Percentiles rank a stretch among this genome's conserved stretches.
phyloP scores from a whole-genome alignment of 495 filamentous ascomycete genomes.

The Aspergillus ellipticus region DNA sequence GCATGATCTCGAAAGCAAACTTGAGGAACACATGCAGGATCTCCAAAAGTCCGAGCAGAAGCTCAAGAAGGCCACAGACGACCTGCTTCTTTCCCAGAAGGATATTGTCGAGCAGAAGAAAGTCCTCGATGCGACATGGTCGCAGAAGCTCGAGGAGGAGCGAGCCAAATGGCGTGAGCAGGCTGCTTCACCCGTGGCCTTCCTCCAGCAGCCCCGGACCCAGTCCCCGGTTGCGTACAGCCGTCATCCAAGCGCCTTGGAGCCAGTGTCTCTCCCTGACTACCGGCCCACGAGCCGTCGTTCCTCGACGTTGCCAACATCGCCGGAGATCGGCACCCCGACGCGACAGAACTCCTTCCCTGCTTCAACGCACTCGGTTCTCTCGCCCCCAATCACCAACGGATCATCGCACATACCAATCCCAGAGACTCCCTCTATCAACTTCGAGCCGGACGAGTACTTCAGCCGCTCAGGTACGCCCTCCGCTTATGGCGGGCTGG shows the following conservation, averaged over 20 bases:
- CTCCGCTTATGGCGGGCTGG: conserved; percentile 44
- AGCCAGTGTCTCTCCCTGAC: conserved; percentile 29
- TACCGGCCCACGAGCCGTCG: conserved; percentile 46
- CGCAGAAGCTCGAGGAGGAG: conserved; percentile 67
- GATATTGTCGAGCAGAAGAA: conserved; percentile 71
- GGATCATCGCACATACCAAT: conserved; percentile 29
- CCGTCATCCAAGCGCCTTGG: conserved; percentile 43
- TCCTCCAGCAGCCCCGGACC: conserved; percentile 45
- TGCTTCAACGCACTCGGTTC: conserved; percentile 33
- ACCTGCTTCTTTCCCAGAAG: conserved; percentile 54
- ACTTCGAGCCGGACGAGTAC: conserved; percentile 63
- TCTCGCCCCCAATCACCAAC: conserved; percentile 32
- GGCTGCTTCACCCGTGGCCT: conserved; percentile 26
- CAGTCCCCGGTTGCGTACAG: conserved; percentile 46
- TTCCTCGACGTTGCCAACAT: conserved; percentile 42
- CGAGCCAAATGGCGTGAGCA: conserved; percentile 70
- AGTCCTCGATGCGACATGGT: conserved; percentile 56
- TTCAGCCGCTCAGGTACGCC: conserved; percentile 59
- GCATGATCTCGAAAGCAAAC: conserved; percentile 54
- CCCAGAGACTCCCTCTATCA: conserved; percentile 54
- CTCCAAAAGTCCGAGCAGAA: conserved; percentile 60
- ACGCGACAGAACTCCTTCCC: conserved; percentile 43
- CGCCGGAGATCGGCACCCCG: conserved; percentile 38
- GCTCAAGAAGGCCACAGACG: conserved; percentile 61
- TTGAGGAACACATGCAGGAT: conserved; percentile 58